Percentiles rank a stretch among this genome's conserved stretches.
Evolutionary conservation across 139 green algal species (phyloP).

Genomic region (Volvox africanus): DNA sequence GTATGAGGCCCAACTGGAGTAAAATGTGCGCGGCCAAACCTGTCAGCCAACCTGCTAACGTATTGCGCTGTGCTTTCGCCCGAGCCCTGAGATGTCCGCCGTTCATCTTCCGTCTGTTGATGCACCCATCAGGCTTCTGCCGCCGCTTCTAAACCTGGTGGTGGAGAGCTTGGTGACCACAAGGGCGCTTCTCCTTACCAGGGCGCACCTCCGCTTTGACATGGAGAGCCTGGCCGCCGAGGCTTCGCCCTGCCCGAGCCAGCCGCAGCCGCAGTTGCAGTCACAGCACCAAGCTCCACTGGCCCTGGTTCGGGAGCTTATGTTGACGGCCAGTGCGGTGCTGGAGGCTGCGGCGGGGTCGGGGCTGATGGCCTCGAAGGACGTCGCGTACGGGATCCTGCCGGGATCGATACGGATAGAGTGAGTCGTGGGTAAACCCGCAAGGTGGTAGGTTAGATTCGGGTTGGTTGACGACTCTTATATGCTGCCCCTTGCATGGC

Average conservation of each 20-base stretch:
- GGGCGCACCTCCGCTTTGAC: not conserved
- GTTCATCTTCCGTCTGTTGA: no score
- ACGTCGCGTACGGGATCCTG: not conserved
- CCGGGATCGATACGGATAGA: slow-evolving; percentile 23
- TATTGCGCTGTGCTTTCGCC: no score
- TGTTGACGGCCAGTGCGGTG: not conserved
- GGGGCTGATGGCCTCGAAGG: not conserved
- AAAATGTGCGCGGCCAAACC: no score
- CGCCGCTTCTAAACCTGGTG: not conserved
- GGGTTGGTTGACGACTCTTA: no score
- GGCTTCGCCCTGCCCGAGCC: not conserved
- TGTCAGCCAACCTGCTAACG: no score
- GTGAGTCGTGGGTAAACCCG: not conserved
- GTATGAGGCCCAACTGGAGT: not conserved
- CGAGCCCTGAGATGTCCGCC: no score
- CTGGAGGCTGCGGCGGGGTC: not conserved
- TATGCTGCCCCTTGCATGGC: no score
- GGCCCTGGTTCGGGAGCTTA: slow-evolving; percentile 1
- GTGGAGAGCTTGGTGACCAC: not conserved
- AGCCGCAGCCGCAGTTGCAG: slow-evolving; percentile 12
- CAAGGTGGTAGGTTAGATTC: no score
- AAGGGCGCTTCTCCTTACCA: not conserved
- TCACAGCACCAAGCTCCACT: not conserved
- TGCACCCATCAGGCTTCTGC: slow-evolving; percentile 1
- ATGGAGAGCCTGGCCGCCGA: not conserved